Percentiles rank a stretch among this genome's conserved stretches.
These are phyloP conservation scores for Mycena rebaudengoi DNA, from an alignment of 768 basidiomycete genomes.

Conservation along the genomic window DNA sequence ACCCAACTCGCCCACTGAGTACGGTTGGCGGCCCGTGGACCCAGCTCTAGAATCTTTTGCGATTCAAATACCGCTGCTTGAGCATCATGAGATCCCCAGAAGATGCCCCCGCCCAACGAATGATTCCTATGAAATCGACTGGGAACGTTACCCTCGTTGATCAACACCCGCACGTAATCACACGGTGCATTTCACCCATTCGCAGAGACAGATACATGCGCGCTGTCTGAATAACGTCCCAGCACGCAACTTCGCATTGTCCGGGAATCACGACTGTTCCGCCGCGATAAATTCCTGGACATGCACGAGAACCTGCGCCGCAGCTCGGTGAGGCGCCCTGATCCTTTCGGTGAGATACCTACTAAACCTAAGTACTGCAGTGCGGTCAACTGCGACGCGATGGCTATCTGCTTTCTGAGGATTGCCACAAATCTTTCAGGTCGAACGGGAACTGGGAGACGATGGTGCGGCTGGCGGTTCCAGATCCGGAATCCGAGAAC, in stretches of 20 bases:
- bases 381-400: not conserved
- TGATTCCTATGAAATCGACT: not conserved
- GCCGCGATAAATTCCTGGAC: not conserved
- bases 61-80: not conserved
- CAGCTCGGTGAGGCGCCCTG: not conserved
- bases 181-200: not conserved
- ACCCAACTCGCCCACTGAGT: not conserved
- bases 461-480: not conserved
- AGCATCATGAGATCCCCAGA: not conserved
- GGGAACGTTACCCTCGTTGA: not conserved
- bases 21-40: not conserved
- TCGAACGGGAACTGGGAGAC: constrained; percentile 1
- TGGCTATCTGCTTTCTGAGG: no score
- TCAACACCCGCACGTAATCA: not conserved
- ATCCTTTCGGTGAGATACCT: not conserved
- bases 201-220: not conserved
- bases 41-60: not conserved
- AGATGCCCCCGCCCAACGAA: not conserved
- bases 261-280: constrained; percentile 2
- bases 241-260: constrained; percentile 7
- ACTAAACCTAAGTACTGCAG: not conserved
- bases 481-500: not conserved
- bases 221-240: not conserved
- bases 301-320: not conserved
- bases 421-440: not conserved